Evolutionary conservation across 768 basidiomycete species (phyloP).

Genomic region (Leccinum aurantiacum): DNA sequence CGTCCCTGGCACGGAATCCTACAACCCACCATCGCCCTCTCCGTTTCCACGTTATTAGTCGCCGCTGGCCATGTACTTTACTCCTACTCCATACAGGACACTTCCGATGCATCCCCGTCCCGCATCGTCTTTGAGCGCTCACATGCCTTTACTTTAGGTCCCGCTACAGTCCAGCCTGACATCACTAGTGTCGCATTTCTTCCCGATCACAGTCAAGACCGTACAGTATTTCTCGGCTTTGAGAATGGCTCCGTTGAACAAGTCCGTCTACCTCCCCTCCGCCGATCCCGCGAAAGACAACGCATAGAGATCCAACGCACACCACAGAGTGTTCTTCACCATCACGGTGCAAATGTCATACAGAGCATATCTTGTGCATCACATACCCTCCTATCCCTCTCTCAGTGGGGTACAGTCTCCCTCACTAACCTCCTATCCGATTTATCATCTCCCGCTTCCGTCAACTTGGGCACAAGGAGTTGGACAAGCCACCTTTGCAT

Average conservation of each 20-base stretch:
- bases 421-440: constrained; percentile 33
- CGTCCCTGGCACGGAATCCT: constrained; percentile 55
- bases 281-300: constrained; percentile 4
- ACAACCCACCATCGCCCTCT: constrained; percentile 59
- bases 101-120: constrained; percentile 37
- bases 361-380: constrained; percentile 55
- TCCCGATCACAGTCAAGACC: constrained; percentile 44
- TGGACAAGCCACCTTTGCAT: constrained; percentile 65
- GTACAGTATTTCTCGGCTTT: constrained; percentile 54
- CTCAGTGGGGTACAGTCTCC: constrained; percentile 51
- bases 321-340: constrained; percentile 26
- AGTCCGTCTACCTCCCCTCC: constrained; percentile 35
- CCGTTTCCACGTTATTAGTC: constrained; percentile 53
- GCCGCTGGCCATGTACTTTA: constrained; percentile 59
- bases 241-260: constrained; percentile 58
- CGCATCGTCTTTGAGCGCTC: constrained; percentile 50
- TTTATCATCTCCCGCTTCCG: constrained; percentile 24
- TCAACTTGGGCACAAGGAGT: constrained; percentile 52
- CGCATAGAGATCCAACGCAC: constrained; percentile 24
- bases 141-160: constrained; percentile 38
- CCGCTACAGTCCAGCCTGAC: constrained; percentile 36
- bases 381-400: constrained; percentile 54
- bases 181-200: constrained; percentile 57
- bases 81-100: constrained; percentile 50
- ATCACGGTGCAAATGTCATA: constrained; percentile 48